A percentile compares a stretch with the other conserved stretches of the same genome.
Evolutionary conservation across 441 rosid genomes (phyloP).

Genomic region (Pelargonium exstipulatum): DNA sequence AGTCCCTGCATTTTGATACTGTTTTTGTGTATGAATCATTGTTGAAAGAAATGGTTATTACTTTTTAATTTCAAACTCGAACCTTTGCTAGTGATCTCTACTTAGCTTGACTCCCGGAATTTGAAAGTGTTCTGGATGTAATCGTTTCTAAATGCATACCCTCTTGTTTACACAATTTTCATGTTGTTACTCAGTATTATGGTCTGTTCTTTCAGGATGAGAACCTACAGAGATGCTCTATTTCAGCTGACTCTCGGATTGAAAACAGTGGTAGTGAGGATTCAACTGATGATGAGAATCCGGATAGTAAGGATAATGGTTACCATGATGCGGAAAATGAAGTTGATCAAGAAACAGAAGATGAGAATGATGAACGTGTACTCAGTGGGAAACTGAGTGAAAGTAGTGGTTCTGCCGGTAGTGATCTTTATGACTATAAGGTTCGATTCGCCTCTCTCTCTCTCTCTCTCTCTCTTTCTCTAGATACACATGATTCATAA

Average conservation of each 20-base stretch:
- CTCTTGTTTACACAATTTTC: neutral
- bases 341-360: constrained; percentile 77
- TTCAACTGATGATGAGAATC: constrained; percentile 83
- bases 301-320: constrained; percentile 55
- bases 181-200: constrained; percentile 18
- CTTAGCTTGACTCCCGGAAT: too few relatives aligned
- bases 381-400: constrained; percentile 89
- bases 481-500: neutral
- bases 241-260: constrained; percentile 81
- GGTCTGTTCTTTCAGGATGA: constrained; percentile 62
- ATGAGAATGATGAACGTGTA: constrained; percentile 52
- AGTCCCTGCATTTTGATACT: too few relatives aligned
- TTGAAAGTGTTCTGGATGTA: too few relatives aligned
- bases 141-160: too few relatives aligned
- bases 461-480: neutral
- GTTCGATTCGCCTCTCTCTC: constrained; percentile 35
- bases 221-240: constrained; percentile 85
- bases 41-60: too few relatives aligned
- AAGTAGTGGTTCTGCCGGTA: constrained; percentile 81
- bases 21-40: too few relatives aligned
- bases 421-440: constrained; percentile 92
- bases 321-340: constrained; percentile 87
- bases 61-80: too few relatives aligned
- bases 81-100: too few relatives aligned
- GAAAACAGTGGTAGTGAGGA: constrained; percentile 91